Base-by-base conservation (phyloP, 345 rosid genomes). In the Sonneratia alba region DNA sequence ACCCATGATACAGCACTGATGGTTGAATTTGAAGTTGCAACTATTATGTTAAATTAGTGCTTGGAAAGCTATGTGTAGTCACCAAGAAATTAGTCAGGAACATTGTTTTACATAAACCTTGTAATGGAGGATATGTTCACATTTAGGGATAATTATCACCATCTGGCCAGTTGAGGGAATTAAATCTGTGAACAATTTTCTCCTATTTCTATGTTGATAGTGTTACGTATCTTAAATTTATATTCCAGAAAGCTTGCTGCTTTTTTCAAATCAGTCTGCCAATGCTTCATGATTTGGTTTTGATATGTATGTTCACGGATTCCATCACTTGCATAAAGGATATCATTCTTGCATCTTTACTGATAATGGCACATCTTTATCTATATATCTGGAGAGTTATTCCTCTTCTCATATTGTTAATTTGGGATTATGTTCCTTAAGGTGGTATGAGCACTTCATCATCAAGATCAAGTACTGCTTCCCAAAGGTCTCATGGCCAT, bases 401-500 rank as follows among this genome's bases (percentile, higher is more conserved):
- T 13, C 27, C 37, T 62, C 66, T 13, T 24, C 66, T 27, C 38
- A 62, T 61, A 32, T 32, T 53, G 5, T 13, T 53, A 53, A 1
- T 53, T 53, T 53, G 22, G 13, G 38, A 3, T 62, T 36, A 15
- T 51, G 16, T 36, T 69, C 38, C 74, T 34, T 14, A 74, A 88
- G 95, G 83, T 77, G 84, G 78, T 80, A 84, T 77, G 14, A 79
- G 81, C 83, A 42, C 77, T 66, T 78, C 84, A 22, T 76, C 76
- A 73, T 81, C 91, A 63, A 84, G 86, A 66, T 72, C 83, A 18
- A 53, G 81, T 19, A 72, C 70, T 76, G 48, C 71, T 78, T 77
- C 85, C 42, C 87, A 85, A 75, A 81, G 88, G 70, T 79, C 84
- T 37, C 77, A 73, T 73, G 87, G 73, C 76, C 91, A 78, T 79